Base-by-base conservation (phyloP, 176 grass and related monocot species). In the Tillandsia leiboldiana region DNA sequence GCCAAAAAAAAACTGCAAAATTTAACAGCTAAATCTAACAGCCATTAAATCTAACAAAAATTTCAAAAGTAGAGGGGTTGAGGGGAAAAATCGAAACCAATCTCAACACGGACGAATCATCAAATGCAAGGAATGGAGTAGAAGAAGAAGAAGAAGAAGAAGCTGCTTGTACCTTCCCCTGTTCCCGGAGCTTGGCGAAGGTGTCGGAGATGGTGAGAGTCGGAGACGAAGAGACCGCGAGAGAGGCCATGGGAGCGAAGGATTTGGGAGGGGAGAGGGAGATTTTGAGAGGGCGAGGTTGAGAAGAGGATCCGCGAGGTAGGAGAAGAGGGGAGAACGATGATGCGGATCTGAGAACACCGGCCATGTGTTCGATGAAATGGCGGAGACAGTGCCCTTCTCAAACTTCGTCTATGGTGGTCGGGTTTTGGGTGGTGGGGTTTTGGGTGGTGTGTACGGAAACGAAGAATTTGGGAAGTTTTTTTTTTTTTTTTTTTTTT, bases 181-280 rank as follows among this genome's bases (percentile, higher is more conserved):
- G 71, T 78, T 71, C 75, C 84, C 27, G 86, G 72, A 94, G 90
- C 57, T 81, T 83, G 53, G 86, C 65, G 83, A 94, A 94, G 6
- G 86, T 86, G n/a, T 87, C 83, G 2, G 90, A 89, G 78, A 94
- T 94, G 77, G 57, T 74, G 63, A 65, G 63, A 70, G 71, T 77
- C 18, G 67, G 70, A 51, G 69, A 63, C 18, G 67, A 67, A 51
- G 69, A 63, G 13, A 76, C 80, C 10, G 78, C 71, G 33, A 69
- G 49, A 0, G 81, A 66, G 52, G 67, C 71, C 65, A 13, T 68
- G 23, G 68, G 58, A 47, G 42, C 51, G 10, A 64, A 27, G 62
- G 10, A 26, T 50, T 63, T 72, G 0, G 73, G 76, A 48, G 69
- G 68, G 3, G 79, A 80, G 8, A 80, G 75, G 54, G 58, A 66